Evolutionary conservation across 768 basidiomycete genomes (phyloP).

Genomic region (Peribolospora kevripleyi): DNA sequence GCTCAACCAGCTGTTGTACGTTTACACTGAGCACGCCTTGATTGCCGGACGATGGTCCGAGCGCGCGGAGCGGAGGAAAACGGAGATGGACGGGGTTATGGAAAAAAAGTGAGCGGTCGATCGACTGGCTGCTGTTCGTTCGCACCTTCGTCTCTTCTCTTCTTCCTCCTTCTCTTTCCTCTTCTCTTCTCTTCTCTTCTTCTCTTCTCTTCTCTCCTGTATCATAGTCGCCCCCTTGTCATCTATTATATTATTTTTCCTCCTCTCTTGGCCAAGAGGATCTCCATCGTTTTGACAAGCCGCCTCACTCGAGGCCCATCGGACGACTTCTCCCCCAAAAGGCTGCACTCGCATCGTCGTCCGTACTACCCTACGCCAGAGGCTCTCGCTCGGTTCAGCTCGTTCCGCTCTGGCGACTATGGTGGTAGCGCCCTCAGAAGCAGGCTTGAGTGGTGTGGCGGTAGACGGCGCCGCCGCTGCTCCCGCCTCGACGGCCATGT

Average conservation of each 20-base stretch:
- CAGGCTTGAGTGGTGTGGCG: not conserved
- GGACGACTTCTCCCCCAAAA: not conserved
- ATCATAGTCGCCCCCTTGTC: not conserved
- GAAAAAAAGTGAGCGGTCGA: not conserved
- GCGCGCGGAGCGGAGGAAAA: no score
- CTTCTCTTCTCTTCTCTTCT: not conserved
- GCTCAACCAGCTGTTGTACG: no score
- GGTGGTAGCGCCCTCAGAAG: not conserved
- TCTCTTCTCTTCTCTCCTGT: not conserved
- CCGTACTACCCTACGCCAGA: not conserved
- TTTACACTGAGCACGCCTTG: no score
- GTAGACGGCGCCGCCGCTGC: not conserved
- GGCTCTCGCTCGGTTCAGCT: not conserved
- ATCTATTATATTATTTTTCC: no score
- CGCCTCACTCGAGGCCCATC: not conserved
- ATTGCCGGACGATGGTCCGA: no score
- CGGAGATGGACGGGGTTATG: no score
- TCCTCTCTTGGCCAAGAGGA: not conserved
- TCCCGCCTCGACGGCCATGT: not conserved
- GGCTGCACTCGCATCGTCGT: not conserved
- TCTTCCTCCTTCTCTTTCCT: no score
- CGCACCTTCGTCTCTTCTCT: not conserved
- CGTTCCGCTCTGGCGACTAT: not conserved
- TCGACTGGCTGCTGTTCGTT: conserved; percentile 2
- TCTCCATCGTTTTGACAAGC: not conserved